Percentiles rank a stretch among this genome's conserved stretches.
Conservation (phyloP, 108 stramenopile genomes). For the Cyclostephanos invisitatus region DNA sequence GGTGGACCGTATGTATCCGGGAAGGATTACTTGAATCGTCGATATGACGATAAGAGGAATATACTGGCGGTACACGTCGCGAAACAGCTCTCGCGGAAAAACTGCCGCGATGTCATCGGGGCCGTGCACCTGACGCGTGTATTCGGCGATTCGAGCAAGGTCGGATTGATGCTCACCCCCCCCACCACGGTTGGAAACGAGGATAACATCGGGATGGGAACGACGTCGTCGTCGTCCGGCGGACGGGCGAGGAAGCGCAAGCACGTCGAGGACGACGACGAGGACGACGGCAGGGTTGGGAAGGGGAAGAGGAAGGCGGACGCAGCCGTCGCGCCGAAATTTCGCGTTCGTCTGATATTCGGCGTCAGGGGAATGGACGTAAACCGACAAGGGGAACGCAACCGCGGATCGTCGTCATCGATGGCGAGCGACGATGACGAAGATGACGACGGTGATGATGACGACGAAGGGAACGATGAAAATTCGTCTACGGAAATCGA, state of each 20-base stretch:
- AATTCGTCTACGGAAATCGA: conserved; percentile 15
- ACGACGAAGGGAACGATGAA: conserved; percentile 17
- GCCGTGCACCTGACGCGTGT: conserved; percentile 50
- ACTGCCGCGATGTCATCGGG: conserved; percentile 42
- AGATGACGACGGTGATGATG: conserved; percentile 10
- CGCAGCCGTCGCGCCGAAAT: conserved; percentile 39
- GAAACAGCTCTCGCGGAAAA: conserved; percentile 57
- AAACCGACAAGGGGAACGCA: conserved; percentile 1
- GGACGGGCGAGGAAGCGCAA: conserved; percentile 22
- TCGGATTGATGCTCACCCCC: conserved; percentile 57
- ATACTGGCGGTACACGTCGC: conserved; percentile 62
- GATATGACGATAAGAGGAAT: conserved; percentile 86
- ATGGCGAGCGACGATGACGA: neutral
- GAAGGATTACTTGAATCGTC: conserved; percentile 79
- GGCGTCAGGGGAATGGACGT: conserved; percentile 54
- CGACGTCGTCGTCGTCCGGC: conserved; percentile 16
- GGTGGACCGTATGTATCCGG: conserved; percentile 40
- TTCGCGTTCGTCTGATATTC: conserved; percentile 74
- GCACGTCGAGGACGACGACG: neutral
- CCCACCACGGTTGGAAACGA: conserved; percentile 12
- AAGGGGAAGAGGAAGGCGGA: conserved; percentile 8
- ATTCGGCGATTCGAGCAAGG: conserved; percentile 52
- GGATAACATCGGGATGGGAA: too few relatives aligned
- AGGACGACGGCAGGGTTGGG: conserved; percentile 21
- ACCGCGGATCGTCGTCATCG: neutral